These are phyloP conservation scores for Penicillium parvum DNA, from an alignment of 495 filamentous ascomycete species.

Conservation along the genomic window DNA sequence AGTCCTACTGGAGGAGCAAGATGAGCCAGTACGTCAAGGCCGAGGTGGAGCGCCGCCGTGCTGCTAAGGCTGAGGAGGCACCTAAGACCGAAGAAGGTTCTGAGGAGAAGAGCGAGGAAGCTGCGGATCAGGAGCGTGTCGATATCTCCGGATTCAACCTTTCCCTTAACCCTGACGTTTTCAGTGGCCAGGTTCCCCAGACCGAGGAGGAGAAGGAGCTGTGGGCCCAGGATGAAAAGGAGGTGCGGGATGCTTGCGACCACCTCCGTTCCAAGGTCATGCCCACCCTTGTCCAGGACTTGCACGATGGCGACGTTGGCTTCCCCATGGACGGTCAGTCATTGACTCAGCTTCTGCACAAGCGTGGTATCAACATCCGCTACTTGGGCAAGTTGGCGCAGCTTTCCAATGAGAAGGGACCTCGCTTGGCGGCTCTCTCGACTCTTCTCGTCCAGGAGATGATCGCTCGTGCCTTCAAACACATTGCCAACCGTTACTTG, in stretches of 20 bases:
- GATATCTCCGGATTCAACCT: slow-evolving; percentile 86
- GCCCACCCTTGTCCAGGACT: slow-evolving; percentile 70
- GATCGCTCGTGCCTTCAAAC: slow-evolving; percentile 90
- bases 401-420: slow-evolving; percentile 60
- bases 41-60: slow-evolving; percentile 60
- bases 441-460: slow-evolving; percentile 83
- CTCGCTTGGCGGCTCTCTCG: slow-evolving; percentile 70
- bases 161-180: slow-evolving; percentile 90
- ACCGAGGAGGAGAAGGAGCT: slow-evolving; percentile 85
- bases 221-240: slow-evolving; percentile 79
- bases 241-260: slow-evolving; percentile 78
- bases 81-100: slow-evolving; percentile 30
- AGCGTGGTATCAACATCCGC: slow-evolving; percentile 93
- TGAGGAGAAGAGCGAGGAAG: slow-evolving; percentile 22
- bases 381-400: slow-evolving; percentile 83
- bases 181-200: slow-evolving; percentile 86
- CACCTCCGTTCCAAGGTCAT: slow-evolving; percentile 72
- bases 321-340: slow-evolving; percentile 98
- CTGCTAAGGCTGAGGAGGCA: slow-evolving; percentile 36
- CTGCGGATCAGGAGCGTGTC: slow-evolving; percentile 53
- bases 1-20: slow-evolving; percentile 75
- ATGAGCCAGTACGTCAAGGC: slow-evolving; percentile 79
- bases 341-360: slow-evolving; percentile 83
- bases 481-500: slow-evolving; percentile 74
- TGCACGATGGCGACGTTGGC: slow-evolving; percentile 87